Conservation (phyloP, 2,329 filamentous ascomycete species). For the Phoma herbarum region DNA sequence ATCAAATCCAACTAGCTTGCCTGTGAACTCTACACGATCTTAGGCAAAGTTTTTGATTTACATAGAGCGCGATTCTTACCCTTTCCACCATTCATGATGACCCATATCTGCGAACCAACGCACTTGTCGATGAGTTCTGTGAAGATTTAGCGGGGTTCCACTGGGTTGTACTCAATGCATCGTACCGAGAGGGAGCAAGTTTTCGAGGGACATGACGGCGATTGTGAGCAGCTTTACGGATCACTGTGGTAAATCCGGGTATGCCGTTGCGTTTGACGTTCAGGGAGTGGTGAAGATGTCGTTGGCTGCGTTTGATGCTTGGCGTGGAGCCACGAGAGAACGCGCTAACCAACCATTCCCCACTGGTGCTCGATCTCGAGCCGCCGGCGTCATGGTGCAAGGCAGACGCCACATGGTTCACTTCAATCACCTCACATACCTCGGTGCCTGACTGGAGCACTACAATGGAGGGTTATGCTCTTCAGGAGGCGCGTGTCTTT, state of each 20-base stretch:
- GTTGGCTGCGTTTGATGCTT: slow-evolving; percentile 32
- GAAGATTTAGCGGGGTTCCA: slow-evolving; percentile 27
- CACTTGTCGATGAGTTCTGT: slow-evolving; percentile 98
- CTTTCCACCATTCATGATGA: slow-evolving; percentile 99
- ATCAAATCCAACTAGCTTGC: slow-evolving; percentile 93
- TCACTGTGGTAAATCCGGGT: slow-evolving; percentile 3
- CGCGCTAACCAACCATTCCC: slow-evolving; percentile 30
- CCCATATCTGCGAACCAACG: slow-evolving; percentile 96
- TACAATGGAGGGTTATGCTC: slow-evolving; percentile 50
- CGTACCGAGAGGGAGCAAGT: slow-evolving; percentile 45
- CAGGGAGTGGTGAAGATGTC: slow-evolving; percentile 19
- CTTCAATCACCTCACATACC: slow-evolving; percentile 21
- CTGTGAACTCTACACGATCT: slow-evolving; percentile 80
- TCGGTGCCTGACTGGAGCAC: slow-evolving; percentile 45
- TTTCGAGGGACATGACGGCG: slow-evolving; percentile 39
- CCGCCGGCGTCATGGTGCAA: slow-evolving; percentile 24
- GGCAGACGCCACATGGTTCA: slow-evolving; percentile 29
- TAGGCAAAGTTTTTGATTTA: slow-evolving; percentile 5
- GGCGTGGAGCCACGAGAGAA: slow-evolving; percentile 21
- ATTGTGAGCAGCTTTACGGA: neutral
- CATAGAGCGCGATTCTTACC: slow-evolving; percentile 60
- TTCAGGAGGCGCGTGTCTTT: slow-evolving; percentile 40
- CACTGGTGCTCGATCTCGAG: slow-evolving; percentile 6
- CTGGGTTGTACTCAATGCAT: neutral
- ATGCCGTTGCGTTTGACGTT: slow-evolving; percentile 12